Percentiles rank a stretch among this genome's conserved stretches.
phyloP scores from a whole-genome alignment of 1,284 basidiomycete species.

The Pisolithus thermaeus region DNA sequence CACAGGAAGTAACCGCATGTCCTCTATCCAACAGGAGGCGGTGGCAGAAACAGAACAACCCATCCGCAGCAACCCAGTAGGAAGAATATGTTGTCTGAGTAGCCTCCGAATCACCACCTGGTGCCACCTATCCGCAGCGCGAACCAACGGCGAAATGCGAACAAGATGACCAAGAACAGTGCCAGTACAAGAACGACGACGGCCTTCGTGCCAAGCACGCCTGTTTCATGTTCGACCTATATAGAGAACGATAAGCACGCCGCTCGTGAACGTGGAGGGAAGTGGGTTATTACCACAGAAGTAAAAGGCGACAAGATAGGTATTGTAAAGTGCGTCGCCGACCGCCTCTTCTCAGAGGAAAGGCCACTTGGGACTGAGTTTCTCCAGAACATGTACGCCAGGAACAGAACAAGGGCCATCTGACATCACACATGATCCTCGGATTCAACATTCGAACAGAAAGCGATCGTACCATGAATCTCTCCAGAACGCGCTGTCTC shows the following conservation, averaged over 20 bases:
- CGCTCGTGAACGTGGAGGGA: neutral
- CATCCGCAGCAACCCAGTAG: too few species aligned
- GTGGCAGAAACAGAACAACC: too few species aligned
- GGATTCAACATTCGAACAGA: neutral
- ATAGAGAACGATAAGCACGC: slow-evolving; percentile 7
- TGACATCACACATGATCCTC: slow-evolving; percentile 21
- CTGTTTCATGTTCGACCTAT: slow-evolving; percentile 60
- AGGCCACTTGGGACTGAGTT: slow-evolving; percentile 14
- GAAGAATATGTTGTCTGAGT: too few species aligned
- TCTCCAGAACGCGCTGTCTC: slow-evolving; percentile 44
- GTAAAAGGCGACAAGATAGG: slow-evolving; percentile 64
- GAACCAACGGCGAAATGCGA: neutral
- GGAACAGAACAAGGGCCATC: slow-evolving; percentile 36
- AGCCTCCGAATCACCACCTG: neutral
- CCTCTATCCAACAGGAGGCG: too few species aligned
- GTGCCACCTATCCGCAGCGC: neutral
- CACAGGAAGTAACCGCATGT: too few species aligned
- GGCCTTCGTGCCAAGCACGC: slow-evolving; percentile 41
- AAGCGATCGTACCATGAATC: slow-evolving; percentile 37
- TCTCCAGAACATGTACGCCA: slow-evolving; percentile 37
- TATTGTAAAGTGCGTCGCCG: slow-evolving; percentile 57
- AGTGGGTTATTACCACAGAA: slow-evolving; percentile 47
- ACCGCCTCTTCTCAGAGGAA: slow-evolving; percentile 25
- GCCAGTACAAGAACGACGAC: neutral
- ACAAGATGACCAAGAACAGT: neutral